Conservation (phyloP, 2,329 filamentous ascomycete species). For the Trichoderma koningii region DNA sequence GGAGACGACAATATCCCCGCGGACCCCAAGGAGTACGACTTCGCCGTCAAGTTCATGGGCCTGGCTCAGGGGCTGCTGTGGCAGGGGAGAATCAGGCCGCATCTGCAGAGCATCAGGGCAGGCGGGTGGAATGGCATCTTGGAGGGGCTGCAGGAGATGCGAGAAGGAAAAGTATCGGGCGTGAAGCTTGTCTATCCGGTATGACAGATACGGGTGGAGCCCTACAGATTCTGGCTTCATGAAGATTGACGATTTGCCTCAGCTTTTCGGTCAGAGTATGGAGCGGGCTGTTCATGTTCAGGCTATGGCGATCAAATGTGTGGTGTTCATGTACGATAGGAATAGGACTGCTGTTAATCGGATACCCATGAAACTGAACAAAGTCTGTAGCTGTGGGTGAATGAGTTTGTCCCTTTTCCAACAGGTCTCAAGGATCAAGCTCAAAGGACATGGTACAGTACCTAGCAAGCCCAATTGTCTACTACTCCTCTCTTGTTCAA, state of each 20-base stretch:
- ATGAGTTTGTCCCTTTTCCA: no score
- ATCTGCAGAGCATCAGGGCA: slow-evolving; percentile 38
- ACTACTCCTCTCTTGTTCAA: no score
- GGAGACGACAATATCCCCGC: slow-evolving; percentile 33
- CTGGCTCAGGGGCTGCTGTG: slow-evolving; percentile 39
- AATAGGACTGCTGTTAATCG: neutral
- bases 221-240: neutral
- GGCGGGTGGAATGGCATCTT: slow-evolving; percentile 34
- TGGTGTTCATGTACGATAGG: neutral
- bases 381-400: no score
- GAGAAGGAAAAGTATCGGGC: slow-evolving; percentile 42
- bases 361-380: no score
- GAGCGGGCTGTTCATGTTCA: no score
- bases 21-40: slow-evolving; percentile 38
- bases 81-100: slow-evolving; percentile 43
- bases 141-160: slow-evolving; percentile 39
- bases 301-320: no score
- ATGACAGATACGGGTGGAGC: neutral
- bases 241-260: neutral
- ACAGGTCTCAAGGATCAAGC: no score
- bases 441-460: no score
- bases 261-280: neutral
- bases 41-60: slow-evolving; percentile 44
- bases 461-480: no score
- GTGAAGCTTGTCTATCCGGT: slow-evolving; percentile 47